Evolutionary conservation across 345 rosid genomes (phyloP).

Genomic region (Euphorbia tirucalli): DNA sequence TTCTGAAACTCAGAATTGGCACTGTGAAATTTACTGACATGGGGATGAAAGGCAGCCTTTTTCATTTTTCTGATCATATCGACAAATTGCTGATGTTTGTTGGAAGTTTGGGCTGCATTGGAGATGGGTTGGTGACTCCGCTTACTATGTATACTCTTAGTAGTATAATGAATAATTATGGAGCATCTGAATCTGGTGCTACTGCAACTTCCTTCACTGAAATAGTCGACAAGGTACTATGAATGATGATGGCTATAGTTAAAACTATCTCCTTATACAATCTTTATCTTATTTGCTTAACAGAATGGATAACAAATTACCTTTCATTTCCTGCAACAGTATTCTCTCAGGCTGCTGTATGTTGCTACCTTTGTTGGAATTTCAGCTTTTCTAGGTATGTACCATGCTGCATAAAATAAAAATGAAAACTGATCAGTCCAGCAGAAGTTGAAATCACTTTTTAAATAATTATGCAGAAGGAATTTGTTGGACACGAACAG

Average conservation of each 20-base stretch:
- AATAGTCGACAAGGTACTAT: slow-evolving; percentile 41
- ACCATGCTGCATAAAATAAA: background rate
- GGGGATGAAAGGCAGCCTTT: slow-evolving; percentile 36
- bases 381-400: slow-evolving; percentile 43
- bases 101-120: slow-evolving; percentile 48
- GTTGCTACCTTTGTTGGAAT: slow-evolving; percentile 39
- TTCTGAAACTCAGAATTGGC: too few species aligned
- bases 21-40: slow-evolving; percentile 11
- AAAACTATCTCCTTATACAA: too few species aligned
- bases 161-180: slow-evolving; percentile 36
- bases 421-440: background rate
- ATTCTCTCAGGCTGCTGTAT: slow-evolving; percentile 37
- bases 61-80: slow-evolving; percentile 31
- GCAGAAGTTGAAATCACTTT: background rate
- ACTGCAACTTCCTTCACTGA: slow-evolving; percentile 16
- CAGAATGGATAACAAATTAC: slow-evolving; percentile 3
- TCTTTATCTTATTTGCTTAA: background rate
- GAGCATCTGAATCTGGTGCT: slow-evolving; percentile 17
- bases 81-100: slow-evolving; percentile 44
- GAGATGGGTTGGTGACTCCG: slow-evolving; percentile 52
- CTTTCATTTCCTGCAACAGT: slow-evolving; percentile 25
- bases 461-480: slow-evolving; percentile 35
- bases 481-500: slow-evolving; percentile 53
- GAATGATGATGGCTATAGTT: too few species aligned
- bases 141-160: slow-evolving; percentile 43